Conservation (phyloP, 768 basidiomycete species). For the Tulasnella sp. region DNA sequence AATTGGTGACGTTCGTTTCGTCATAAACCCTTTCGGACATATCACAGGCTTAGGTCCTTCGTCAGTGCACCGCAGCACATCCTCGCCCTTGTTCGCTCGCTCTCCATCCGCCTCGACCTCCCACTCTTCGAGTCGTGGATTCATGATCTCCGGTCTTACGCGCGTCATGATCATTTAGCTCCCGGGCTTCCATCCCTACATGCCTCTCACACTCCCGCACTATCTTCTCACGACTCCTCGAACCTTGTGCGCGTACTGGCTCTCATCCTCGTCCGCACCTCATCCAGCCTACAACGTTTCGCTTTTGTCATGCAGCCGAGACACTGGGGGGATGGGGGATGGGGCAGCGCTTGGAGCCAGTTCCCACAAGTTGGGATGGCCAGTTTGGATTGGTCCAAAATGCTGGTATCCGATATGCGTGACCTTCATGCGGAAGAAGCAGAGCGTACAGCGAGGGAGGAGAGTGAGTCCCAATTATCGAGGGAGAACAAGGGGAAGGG, state of each 20-base stretch:
- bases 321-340: not conserved
- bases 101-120: conserved; percentile 8
- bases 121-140: conserved; percentile 11
- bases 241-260: not conserved
- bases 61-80: conserved; percentile 5
- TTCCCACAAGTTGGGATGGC: conserved; percentile 12
- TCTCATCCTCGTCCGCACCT: conserved; percentile 8
- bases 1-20: not conserved
- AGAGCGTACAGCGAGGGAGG: no score
- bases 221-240: not conserved
- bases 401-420: no score
- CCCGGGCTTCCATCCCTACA: no score
- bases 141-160: not conserved
- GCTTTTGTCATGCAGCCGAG: conserved; percentile 9
- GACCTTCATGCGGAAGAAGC: no score
- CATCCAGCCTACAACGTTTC: conserved; percentile 7
- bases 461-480: no score
- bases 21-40: not conserved
- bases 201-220: not conserved
- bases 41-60: conserved; percentile 1
- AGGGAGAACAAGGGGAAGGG: no score
- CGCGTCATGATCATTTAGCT: no score
- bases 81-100: not conserved
- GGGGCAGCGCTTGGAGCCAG: conserved; percentile 14
- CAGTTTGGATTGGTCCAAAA: not conserved